Percentiles rank a stretch among this genome's conserved stretches.
phyloP scores from a whole-genome alignment of 139 green algal genomes.

The Tetraselmis chui region DNA sequence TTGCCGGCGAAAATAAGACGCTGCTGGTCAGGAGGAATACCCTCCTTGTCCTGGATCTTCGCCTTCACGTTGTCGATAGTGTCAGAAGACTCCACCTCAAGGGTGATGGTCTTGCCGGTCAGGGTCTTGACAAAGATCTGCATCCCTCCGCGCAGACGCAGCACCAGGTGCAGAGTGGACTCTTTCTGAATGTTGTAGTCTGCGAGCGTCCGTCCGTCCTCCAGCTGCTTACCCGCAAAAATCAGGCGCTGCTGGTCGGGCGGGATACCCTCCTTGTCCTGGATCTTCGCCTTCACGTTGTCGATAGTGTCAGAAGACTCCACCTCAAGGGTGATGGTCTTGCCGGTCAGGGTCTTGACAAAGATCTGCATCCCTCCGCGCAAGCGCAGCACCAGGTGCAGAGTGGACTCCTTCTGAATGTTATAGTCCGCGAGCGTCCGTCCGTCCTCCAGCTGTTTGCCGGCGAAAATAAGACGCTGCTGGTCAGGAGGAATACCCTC shows the following conservation, averaged over 20 bases:
- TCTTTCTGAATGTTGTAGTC: too few relatives aligned
- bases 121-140: constrained; percentile 92
- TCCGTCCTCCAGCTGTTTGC: constrained; percentile 93
- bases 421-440: constrained; percentile 90
- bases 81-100: too few relatives aligned
- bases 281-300: constrained; percentile 42
- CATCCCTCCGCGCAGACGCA: constrained; percentile 64
- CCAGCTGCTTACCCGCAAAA: too few relatives aligned
- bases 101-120: constrained; percentile 76
- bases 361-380: constrained; percentile 85
- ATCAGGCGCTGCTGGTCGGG: too few relatives aligned
- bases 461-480: constrained; percentile 90
- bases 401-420: constrained; percentile 84
- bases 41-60: constrained; percentile 61
- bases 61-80: constrained; percentile 56
- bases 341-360: constrained; percentile 84
- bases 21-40: constrained; percentile 94
- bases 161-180: too few relatives aligned
- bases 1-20: constrained; percentile 96
- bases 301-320: too few relatives aligned
- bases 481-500: constrained; percentile 81
- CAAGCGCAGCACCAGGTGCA: constrained; percentile 78
- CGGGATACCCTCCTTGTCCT: too few relatives aligned
- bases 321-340: constrained; percentile 82
- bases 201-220: too few relatives aligned